Conservation (phyloP, 2,329 filamentous ascomycete genomes). For the Nannizziopsis arthrosporioides region DNA sequence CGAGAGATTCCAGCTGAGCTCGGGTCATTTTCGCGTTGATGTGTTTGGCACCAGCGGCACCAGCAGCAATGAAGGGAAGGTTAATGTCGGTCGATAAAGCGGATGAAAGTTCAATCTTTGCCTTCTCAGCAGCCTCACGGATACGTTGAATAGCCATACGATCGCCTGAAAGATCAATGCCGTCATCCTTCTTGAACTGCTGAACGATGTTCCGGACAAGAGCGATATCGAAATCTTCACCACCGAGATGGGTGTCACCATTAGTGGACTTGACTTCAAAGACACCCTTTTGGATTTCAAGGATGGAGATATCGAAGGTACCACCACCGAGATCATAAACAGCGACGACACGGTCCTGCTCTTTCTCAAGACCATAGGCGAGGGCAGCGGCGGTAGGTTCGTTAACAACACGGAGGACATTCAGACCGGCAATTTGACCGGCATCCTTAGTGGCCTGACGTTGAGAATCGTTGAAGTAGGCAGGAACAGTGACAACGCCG, state of each 20-base stretch:
- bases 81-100: constrained; percentile 95
- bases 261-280: constrained; percentile 99
- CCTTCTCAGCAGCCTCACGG: constrained; percentile 96
- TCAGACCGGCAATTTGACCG: constrained; percentile 88
- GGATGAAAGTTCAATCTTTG: constrained; percentile 96
- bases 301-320: constrained; percentile 97
- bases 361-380: constrained; percentile 93
- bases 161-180: constrained; percentile 78
- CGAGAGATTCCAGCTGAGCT: constrained; percentile 82
- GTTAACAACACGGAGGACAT: constrained; percentile 95
- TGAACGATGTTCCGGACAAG: constrained; percentile 87
- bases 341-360: constrained; percentile 75
- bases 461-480: constrained; percentile 98
- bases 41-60: constrained; percentile 91
- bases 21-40: constrained; percentile 93
- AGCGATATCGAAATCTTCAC: constrained; percentile 93
- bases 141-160: constrained; percentile 99
- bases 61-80: constrained; percentile 96
- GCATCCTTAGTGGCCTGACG: constrained; percentile 97
- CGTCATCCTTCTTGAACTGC: constrained; percentile 93
- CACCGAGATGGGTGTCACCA: constrained; percentile 95
- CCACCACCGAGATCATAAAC: constrained; percentile 98
- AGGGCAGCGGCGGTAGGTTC: constrained; percentile 93
- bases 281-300: constrained; percentile 94
- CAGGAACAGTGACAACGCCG: constrained; percentile 89